These are phyloP conservation scores for Austroboletus niveus DNA, from an alignment of 1,284 basidiomycete genomes.

Conservation along the genomic window DNA sequence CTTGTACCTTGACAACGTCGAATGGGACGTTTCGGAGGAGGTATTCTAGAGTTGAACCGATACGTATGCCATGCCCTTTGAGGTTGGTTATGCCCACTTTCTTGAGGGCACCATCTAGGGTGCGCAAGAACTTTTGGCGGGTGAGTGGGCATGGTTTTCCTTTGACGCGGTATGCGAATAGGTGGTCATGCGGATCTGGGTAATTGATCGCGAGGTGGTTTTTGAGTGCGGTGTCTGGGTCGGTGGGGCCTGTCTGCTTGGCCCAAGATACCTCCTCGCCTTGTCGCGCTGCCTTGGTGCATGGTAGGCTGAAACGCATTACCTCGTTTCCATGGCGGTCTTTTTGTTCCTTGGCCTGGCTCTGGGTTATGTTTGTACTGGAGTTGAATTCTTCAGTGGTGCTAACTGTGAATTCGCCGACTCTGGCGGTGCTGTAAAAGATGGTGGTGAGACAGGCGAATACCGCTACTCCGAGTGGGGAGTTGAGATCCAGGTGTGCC, in stretches of 20 bases:
- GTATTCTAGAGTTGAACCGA: too few species aligned
- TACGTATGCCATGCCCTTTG: too few species aligned
- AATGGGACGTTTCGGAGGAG: neutral
- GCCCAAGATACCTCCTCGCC: neutral
- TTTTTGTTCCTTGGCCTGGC: neutral
- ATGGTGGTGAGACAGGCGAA: conserved; percentile 33
- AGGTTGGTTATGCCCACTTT: too few species aligned
- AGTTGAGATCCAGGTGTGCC: conserved; percentile 8
- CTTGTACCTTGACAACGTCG: conserved; percentile 3
- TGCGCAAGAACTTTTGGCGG: too few species aligned
- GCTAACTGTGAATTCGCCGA: conserved; percentile 36
- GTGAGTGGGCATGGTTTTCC: too few species aligned
- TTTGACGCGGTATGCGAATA: neutral
- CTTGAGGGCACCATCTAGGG: too few species aligned
- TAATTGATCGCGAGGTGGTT: neutral
- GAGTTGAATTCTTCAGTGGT: neutral
- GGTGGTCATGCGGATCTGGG: neutral
- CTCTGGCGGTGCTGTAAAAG: conserved; percentile 31
- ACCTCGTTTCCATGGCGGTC: neutral
- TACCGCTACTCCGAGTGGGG: conserved; percentile 31
- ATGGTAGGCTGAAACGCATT: neutral
- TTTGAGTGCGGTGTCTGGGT: neutral
- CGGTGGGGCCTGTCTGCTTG: neutral
- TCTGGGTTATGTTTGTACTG: neutral
- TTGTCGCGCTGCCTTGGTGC: neutral